Evolutionary conservation across 805 yeast genomes (phyloP), one percentile per base, ranked within the genome.

Genomic region (Myxozyma monticola): DNA sequence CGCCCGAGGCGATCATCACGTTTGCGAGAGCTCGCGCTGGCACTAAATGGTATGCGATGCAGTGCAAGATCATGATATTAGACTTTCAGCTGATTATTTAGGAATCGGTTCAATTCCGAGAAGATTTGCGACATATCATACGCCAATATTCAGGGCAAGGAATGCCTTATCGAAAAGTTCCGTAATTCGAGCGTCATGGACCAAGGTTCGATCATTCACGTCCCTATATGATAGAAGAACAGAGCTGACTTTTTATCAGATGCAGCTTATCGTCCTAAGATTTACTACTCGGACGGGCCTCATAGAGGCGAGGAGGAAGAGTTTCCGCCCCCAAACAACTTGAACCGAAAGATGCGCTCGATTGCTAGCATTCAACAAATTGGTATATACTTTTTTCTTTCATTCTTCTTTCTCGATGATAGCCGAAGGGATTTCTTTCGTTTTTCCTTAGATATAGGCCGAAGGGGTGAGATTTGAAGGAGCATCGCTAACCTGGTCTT

Each of bases 61-160:
- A 14, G 6, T 41, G 10, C 18, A 10, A 20, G 10, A 28, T 24
- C 2, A 38, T 37, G 8, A 38, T 25, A 22, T 15, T 20, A 18
- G 18, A n/a, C 21, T 4, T 1, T 24, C 30, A 39, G 22, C 46
- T 37, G 18, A 31, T 15, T 29, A 26, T 25, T 34, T 9, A 60
- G 64, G 76, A 68, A 68, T 52, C 64, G 67, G 35, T 72, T 72
- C 62, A 74, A 73, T 54, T 76, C 81, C 1, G 77, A 73, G 28
- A 78, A 78, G 57, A 65, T 73, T 20, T 76, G 81, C 54, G 80
- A 76, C 45, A 63, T 78, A 36, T 73, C 77, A 3, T 78, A 74
- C 55, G 82, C 82, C 7, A 73, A 72, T 52, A 70, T 77, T 40
- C 82, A 77, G 62, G 81, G 81, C 8, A 67, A 68, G 37, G 69